These are phyloP conservation scores for Wickerhamomyces canadensis DNA, from an alignment of 805 yeast genomes.

Conservation along the genomic window DNA sequence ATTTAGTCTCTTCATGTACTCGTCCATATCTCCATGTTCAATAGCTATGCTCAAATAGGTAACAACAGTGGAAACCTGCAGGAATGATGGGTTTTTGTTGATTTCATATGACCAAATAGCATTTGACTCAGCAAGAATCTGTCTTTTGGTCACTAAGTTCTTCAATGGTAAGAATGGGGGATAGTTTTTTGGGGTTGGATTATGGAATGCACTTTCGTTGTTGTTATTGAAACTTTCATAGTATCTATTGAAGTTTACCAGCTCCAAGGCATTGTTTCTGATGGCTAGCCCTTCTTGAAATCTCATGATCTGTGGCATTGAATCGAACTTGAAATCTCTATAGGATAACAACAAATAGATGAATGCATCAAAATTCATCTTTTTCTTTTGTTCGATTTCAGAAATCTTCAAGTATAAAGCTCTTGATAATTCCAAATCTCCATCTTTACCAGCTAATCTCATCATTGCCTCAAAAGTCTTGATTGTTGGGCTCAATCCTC, in stretches of 20 bases:
- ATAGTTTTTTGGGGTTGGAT: constrained; percentile 12
- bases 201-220: constrained; percentile 11
- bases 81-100: constrained; percentile 35
- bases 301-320: constrained; percentile 31
- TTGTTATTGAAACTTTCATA: constrained; percentile 14
- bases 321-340: constrained; percentile 30
- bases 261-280: constrained; percentile 40
- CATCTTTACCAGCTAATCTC: constrained; percentile 71
- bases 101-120: constrained; percentile 66
- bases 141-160: constrained; percentile 32
- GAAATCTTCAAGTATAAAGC: constrained; percentile 51
- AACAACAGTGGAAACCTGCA: constrained; percentile 40
- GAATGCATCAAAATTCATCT: constrained; percentile 12
- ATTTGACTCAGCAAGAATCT: constrained; percentile 64
- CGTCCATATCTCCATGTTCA: constrained; percentile 29
- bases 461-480: constrained; percentile 63
- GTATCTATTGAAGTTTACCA: constrained; percentile 32
- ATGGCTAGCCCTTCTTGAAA: constrained; percentile 42
- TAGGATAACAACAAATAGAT: constrained; percentile 43
- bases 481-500: constrained; percentile 34
- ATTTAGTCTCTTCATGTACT: constrained; percentile 31
- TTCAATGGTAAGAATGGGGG: constrained; percentile 72
- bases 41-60: constrained; percentile 47
- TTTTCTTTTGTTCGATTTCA: constrained; percentile 26
- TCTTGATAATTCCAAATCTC: constrained; percentile 68